phyloP scores from a whole-genome alignment of 2,329 filamentous ascomycete species.

The Nothopassalora personata region DNA sequence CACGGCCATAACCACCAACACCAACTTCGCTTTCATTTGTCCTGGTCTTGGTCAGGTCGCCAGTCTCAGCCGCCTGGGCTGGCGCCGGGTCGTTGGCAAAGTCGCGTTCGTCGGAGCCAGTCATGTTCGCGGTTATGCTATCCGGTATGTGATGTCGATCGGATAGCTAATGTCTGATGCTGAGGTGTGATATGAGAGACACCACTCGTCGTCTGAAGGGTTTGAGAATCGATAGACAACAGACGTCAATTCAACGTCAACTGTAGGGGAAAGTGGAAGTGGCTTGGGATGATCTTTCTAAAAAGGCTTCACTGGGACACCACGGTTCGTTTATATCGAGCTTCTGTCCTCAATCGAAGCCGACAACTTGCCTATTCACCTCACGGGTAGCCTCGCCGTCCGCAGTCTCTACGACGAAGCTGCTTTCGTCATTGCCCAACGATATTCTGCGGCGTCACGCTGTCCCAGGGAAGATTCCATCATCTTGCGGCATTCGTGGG shows the following conservation, averaged over 20 bases:
- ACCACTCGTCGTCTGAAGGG: neutral
- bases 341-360: neutral
- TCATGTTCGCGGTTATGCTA: constrained; percentile 45
- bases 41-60: constrained; percentile 21
- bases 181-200: neutral
- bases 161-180: neutral
- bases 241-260: neutral
- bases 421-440: constrained; percentile 1
- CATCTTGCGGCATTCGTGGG: constrained; percentile 6
- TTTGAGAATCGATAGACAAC: neutral
- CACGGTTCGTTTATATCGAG: constrained; percentile 11
- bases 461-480: constrained; percentile 9
- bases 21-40: constrained; percentile 15
- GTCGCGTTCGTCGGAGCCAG: constrained; percentile 55
- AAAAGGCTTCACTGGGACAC: neutral
- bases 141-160: neutral
- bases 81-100: constrained; percentile 41
- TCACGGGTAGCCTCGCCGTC: neutral
- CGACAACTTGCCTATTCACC: constrained; percentile 1
- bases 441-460: constrained; percentile 3
- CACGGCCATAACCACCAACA: constrained; percentile 17
- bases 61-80: constrained; percentile 32
- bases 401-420: constrained; percentile 3
- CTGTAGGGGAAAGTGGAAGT: neutral
- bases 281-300: neutral